These are phyloP conservation scores for Penicillium coffeae DNA, from an alignment of 495 filamentous ascomycete genomes.

Conservation along the genomic window DNA sequence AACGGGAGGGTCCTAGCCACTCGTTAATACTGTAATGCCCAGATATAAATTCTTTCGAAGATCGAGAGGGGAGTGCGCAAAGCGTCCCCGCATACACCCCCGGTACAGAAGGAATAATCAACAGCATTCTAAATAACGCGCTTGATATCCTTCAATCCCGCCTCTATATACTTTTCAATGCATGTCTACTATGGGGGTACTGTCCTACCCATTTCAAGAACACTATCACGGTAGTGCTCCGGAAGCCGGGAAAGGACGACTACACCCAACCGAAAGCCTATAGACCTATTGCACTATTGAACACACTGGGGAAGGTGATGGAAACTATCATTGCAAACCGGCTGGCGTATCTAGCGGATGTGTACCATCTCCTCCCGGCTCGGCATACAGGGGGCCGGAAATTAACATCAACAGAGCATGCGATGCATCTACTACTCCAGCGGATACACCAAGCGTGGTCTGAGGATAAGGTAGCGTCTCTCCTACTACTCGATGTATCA, in stretches of 20 bases:
- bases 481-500: conserved; percentile 19
- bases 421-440: conserved; percentile 14
- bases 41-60: too few relatives aligned
- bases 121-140: too few relatives aligned
- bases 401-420: conserved; percentile 14
- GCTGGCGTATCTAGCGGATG: conserved; percentile 13
- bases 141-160: too few relatives aligned
- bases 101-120: too few relatives aligned
- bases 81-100: too few relatives aligned
- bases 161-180: neutral
- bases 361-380: conserved; percentile 14
- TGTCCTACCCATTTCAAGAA: neutral
- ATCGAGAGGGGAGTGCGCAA: too few relatives aligned
- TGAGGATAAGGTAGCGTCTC: conserved; percentile 9
- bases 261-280: too few relatives aligned
- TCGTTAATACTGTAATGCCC: too few relatives aligned
- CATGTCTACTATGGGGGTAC: neutral
- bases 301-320: conserved; percentile 17
- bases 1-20: too few relatives aligned
- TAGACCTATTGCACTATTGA: too few relatives aligned
- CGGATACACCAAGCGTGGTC: conserved; percentile 20
- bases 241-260: too few relatives aligned
- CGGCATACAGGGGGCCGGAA: conserved; percentile 17
- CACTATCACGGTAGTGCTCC: neutral
- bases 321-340: conserved; percentile 14